Evolutionary conservation across 2,329 filamentous ascomycete species (phyloP).

Genomic region (Acarospora socialis): DNA sequence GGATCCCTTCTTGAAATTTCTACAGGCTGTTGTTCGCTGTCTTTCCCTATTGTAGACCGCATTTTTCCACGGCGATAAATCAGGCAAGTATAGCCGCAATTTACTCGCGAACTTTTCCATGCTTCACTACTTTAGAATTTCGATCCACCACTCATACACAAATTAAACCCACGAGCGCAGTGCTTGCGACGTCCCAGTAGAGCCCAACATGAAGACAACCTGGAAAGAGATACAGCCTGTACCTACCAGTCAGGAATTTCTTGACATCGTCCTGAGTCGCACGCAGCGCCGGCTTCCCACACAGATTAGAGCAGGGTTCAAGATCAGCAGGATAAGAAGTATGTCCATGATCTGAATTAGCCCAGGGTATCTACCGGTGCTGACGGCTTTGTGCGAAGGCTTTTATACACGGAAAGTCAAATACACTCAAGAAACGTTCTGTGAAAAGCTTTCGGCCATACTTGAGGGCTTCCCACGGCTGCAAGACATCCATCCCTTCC

Average conservation of each 20-base stretch:
- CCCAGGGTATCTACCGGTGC: constrained; percentile 9
- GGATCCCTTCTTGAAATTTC: too few species aligned
- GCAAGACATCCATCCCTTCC: constrained; percentile 91
- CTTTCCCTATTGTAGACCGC: too few species aligned
- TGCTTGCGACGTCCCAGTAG: too few species aligned
- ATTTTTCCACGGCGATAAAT: too few species aligned
- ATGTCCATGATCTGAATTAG: constrained; percentile 16
- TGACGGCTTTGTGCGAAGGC: constrained; percentile 31
- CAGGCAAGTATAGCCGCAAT: too few species aligned
- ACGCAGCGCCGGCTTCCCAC: constrained; percentile 88
- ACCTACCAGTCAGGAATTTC: constrained; percentile 84
- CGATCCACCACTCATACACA: too few species aligned
- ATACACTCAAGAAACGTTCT: constrained; percentile 92
- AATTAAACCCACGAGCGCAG: too few species aligned
- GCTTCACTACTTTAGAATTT: too few species aligned
- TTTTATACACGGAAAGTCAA: constrained; percentile 99
- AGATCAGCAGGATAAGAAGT: constrained; percentile 80
- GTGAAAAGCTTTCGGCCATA: constrained; percentile 81
- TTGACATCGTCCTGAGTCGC: constrained; percentile 90
- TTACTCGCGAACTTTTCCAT: too few species aligned
- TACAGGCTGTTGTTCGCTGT: too few species aligned
- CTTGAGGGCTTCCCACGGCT: constrained; percentile 87
- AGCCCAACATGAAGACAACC: constrained; percentile 48
- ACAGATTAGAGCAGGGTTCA: constrained; percentile 89
- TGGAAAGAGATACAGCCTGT: constrained; percentile 67